Evolutionary conservation across 1,139 yeast species (phyloP), one percentile per base, ranked within the genome.

Genomic region (Protomyces gravidus): DNA sequence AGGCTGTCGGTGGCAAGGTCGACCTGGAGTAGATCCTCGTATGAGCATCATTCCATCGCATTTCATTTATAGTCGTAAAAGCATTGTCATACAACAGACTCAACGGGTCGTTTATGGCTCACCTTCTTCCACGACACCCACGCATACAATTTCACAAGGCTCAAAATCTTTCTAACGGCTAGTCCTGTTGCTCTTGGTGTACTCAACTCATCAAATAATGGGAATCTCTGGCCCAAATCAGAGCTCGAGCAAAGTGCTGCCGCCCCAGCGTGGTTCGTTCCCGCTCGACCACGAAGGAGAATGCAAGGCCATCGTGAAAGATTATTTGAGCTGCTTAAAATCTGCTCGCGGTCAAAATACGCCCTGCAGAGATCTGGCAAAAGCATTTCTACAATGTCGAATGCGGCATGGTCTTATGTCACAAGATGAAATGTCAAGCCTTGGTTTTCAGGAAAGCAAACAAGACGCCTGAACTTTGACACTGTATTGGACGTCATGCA

Each of bases 1-100:
- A 92, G 78, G 95, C 84, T 62, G 82, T 89, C 69, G 98, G 98
- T 72, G 98, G 96, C 67, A 92, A 92, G 81, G 80, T 92, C 69
- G 69, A 82, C 63, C 79, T 92, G 74, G 98, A 92, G 78, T 92
- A 83, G 76, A 63, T 67, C 25, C 21, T 48, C n/a, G n/a, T n/a
- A n/a, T n/a, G n/a, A n/a, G n/a, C n/a, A n/a, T n/a, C n/a, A n/a
- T n/a, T n/a, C n/a, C n/a, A n/a, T n/a, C n/a, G n/a, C n/a, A n/a
- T n/a, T n/a, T n/a, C n/a, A n/a, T n/a, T n/a, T n/a, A n/a, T n/a
- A n/a, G n/a, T n/a, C n/a, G n/a, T n/a, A n/a, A n/a, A n/a, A n/a
- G n/a, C n/a, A n/a, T n/a, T n/a, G n/a, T n/a, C n/a, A n/a, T n/a
- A n/a, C n/a, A n/a, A n/a, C n/a, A n/a, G n/a, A n/a, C n/a, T n/a